These are phyloP conservation scores for Pseudogymnoascus sp. DNA, from an alignment of 2,329 filamentous ascomycete genomes.

Conservation along the genomic window DNA sequence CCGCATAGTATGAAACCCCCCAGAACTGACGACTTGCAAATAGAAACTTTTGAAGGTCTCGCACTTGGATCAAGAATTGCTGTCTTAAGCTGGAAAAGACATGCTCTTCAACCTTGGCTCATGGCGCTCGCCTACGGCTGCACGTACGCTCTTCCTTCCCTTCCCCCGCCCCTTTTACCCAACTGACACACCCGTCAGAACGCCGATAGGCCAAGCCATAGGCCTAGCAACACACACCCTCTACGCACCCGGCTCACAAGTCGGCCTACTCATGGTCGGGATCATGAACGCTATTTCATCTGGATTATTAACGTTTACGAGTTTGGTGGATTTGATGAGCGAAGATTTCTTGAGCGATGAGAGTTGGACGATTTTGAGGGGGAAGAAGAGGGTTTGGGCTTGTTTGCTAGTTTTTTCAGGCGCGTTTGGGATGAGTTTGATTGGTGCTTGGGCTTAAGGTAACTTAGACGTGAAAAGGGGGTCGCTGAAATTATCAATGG, in stretches of 20 bases:
- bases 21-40: conserved; percentile 18
- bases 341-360: conserved; percentile 75
- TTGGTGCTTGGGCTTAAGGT: conserved; percentile 55
- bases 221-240: conserved; percentile 66
- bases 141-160: neutral
- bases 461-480: neutral
- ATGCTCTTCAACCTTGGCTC: conserved; percentile 9
- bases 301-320: conserved; percentile 70
- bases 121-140: conserved; percentile 12
- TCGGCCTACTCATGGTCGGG: conserved; percentile 72
- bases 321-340: conserved; percentile 70
- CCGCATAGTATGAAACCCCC: conserved; percentile 28
- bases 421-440: conserved; percentile 56
- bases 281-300: conserved; percentile 78
- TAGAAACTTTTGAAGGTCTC: conserved; percentile 46
- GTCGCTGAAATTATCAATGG: neutral
- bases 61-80: conserved; percentile 66
- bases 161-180: neutral
- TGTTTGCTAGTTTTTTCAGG: conserved; percentile 55
- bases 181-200: conserved; percentile 39
- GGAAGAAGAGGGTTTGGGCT: conserved; percentile 52
- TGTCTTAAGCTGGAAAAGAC: conserved; percentile 26
- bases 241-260: conserved; percentile 68
- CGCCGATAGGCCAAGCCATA: conserved; percentile 72
- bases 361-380: conserved; percentile 53